Evolutionary conservation across 352 stramenopile species (phyloP).

Genomic region (Thraustotheca clavata): DNA sequence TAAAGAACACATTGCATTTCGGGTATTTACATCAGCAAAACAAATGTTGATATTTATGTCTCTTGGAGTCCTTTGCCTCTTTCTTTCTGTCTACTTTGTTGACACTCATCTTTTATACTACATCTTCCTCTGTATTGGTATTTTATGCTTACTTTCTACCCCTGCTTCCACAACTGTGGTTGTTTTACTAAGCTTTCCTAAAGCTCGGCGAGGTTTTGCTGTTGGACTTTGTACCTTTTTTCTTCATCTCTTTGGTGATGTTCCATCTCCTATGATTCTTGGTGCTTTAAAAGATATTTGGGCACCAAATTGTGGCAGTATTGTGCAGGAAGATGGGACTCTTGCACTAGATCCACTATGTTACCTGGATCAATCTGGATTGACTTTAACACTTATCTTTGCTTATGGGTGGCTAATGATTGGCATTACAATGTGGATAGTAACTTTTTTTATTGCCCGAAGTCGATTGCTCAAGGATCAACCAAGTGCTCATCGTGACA

Average conservation of each 20-base stretch:
- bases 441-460: background rate
- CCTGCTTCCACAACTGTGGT: background rate
- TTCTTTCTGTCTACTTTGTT: background rate
- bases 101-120: background rate
- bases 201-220: background rate
- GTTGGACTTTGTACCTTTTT: constrained; percentile 9
- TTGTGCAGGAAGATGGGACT: constrained; percentile 22
- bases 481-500: background rate
- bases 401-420: constrained; percentile 58
- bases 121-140: background rate
- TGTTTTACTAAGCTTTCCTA: background rate
- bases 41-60: background rate
- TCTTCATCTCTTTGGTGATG: constrained; percentile 15
- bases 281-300: constrained; percentile 15
- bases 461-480: background rate
- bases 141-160: background rate
- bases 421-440: constrained; percentile 48
- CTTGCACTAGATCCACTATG: constrained; percentile 55
- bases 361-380: constrained; percentile 40
- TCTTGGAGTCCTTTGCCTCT: background rate
- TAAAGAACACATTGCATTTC: background rate
- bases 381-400: constrained; percentile 63
- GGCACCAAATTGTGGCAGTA: constrained; percentile 3
- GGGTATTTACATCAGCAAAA: background rate
- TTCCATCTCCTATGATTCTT: constrained; percentile 15